phyloP scores from a whole-genome alignment of 345 rosid species.

The Passiflora organensis region DNA sequence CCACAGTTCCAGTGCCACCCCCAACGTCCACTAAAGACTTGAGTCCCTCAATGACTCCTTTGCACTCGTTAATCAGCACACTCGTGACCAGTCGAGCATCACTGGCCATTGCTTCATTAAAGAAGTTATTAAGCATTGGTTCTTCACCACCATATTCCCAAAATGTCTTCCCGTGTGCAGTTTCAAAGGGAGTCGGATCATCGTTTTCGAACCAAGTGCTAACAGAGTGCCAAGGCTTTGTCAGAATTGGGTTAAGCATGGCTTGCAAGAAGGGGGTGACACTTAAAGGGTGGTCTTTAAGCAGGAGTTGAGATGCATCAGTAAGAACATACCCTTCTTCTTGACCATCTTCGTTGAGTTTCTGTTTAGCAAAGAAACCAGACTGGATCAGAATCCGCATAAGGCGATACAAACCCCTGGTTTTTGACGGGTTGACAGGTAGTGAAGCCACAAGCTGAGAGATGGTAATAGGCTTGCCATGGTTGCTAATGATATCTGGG shows the following conservation, averaged over 20 bases:
- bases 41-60: slow-evolving; percentile 22
- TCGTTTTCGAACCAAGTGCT: slow-evolving; percentile 17
- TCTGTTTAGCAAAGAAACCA: slow-evolving; percentile 1
- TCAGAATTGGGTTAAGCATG: slow-evolving; percentile 8
- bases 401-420: slow-evolving; percentile 2
- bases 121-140: neutral
- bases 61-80: slow-evolving; percentile 2
- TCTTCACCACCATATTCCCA: slow-evolving; percentile 18
- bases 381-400: slow-evolving; percentile 16
- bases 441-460: neutral
- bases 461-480: slow-evolving; percentile 14
- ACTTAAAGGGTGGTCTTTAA: slow-evolving; percentile 18
- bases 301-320: slow-evolving; percentile 9
- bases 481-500: slow-evolving; percentile 1
- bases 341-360: neutral
- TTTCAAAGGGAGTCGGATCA: slow-evolving; percentile 9
- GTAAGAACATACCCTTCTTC: slow-evolving; percentile 22
- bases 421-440: slow-evolving; percentile 5
- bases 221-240: slow-evolving; percentile 2
- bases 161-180: slow-evolving; percentile 4
- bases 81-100: slow-evolving; percentile 6
- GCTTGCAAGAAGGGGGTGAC: slow-evolving; percentile 7
- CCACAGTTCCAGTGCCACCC: slow-evolving; percentile 28
- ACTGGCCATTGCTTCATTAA: slow-evolving; percentile 15
- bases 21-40: slow-evolving; percentile 31